Conservation (phyloP, 2,329 filamentous ascomycete species). For the Blumeria hordei region DNA sequence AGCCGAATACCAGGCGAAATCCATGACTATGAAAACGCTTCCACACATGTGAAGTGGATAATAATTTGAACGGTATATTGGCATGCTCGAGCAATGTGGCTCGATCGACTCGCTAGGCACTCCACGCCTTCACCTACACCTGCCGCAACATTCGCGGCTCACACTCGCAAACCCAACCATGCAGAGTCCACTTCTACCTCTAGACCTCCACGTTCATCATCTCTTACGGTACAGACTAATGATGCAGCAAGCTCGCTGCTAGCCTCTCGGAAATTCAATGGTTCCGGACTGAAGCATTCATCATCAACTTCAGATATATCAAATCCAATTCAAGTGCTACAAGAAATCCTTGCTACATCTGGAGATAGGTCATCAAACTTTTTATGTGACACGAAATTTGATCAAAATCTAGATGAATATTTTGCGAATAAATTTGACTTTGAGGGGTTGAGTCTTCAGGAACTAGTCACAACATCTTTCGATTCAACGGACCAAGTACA, state of each 20-base stretch:
- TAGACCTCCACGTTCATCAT: conserved; percentile 51
- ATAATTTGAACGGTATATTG: neutral
- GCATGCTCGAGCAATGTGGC: conserved; percentile 40
- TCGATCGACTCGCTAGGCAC: conserved; percentile 53
- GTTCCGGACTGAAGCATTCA: conserved; percentile 39
- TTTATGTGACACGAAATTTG: conserved; percentile 2
- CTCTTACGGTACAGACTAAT: conserved; percentile 51
- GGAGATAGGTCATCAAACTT: conserved; percentile 5
- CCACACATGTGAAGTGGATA: too few species aligned
- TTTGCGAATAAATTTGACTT: conserved; percentile 52
- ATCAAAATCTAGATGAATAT: conserved; percentile 18
- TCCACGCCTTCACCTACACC: conserved; percentile 33
- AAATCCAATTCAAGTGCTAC: conserved; percentile 49
- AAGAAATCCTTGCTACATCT: conserved; percentile 15
- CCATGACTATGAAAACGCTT: too few species aligned
- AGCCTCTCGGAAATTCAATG: conserved; percentile 37
- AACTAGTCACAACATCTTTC: conserved; percentile 15
- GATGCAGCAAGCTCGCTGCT: conserved; percentile 58
- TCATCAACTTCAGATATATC: conserved; percentile 26
- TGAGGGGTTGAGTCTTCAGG: conserved; percentile 48
- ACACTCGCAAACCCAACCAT: conserved; percentile 40
- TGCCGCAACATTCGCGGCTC: conserved; percentile 44
- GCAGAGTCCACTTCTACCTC: conserved; percentile 44
- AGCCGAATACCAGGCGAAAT: too few species aligned
- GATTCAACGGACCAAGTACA: conserved; percentile 4